These are phyloP conservation scores for Rhamnella rubrinervis DNA, from an alignment of 331 rosid genomes.

Conservation along the genomic window DNA sequence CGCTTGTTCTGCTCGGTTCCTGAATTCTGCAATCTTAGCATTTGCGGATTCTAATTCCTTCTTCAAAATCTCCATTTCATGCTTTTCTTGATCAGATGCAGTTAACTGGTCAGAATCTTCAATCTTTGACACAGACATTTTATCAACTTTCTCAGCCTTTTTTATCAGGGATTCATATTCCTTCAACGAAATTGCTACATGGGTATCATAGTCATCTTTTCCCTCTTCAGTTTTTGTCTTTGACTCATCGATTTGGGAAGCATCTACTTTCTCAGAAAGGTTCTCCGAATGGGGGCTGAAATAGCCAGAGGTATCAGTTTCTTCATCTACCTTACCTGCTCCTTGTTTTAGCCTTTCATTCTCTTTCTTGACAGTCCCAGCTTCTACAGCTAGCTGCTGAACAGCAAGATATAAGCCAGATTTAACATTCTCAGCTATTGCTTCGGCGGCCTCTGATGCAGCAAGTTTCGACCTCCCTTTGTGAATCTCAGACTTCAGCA, in stretches of 20 bases:
- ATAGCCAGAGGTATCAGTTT: conserved; percentile 18
- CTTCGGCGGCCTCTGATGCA: conserved; percentile 40
- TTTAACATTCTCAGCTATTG: conserved; percentile 24
- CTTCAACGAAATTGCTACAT: conserved; percentile 29
- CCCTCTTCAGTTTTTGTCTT: too few species aligned
- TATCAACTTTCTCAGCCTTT: conserved; percentile 9
- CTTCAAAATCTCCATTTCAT: conserved; percentile 51
- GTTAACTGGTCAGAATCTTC: conserved; percentile 22
- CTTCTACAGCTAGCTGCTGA: conserved; percentile 36
- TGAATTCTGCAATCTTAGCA: conserved; percentile 48
- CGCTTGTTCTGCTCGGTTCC: conserved; percentile 75
- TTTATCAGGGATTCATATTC: conserved; percentile 33
- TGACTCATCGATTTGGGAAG: conserved; percentile 18
- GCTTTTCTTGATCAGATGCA: conserved; percentile 1
- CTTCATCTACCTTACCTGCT: conserved; percentile 15
- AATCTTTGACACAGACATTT: not conserved
- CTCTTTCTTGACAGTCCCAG: conserved; percentile 32
- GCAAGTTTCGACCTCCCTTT: conserved; percentile 33
- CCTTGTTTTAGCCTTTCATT: conserved; percentile 25
- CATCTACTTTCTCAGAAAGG: conserved; percentile 18
- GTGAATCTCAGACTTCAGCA: conserved; percentile 57
- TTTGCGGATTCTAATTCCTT: conserved; percentile 55
- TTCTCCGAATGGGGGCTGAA: conserved; percentile 5
- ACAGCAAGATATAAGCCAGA: conserved; percentile 33
- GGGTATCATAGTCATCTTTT: conserved; percentile 7